Evolutionary conservation across 805 yeast genomes (phyloP).

Genomic region (Diddensiella caesifluorescens): DNA sequence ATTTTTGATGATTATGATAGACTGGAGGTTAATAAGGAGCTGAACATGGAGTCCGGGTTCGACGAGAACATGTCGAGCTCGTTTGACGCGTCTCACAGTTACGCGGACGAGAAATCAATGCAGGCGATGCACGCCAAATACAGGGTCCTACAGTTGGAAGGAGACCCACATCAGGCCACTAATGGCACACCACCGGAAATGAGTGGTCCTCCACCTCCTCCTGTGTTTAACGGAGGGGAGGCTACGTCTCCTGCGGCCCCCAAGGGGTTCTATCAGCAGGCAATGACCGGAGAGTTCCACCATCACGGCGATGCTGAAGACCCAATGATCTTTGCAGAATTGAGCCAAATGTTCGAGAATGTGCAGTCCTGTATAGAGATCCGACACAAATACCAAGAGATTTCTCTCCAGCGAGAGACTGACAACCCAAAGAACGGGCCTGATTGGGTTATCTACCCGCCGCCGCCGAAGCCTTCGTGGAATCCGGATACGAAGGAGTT

Average conservation of each 20-base stretch:
- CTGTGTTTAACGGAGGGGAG: not conserved
- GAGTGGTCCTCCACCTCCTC: slow-evolving; percentile 6
- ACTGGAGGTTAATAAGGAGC: slow-evolving; percentile 8
- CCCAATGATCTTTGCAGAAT: slow-evolving; percentile 32
- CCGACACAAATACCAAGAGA: slow-evolving; percentile 67
- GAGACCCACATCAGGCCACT: slow-evolving; percentile 1
- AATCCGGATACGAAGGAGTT: slow-evolving; percentile 53
- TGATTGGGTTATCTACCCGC: slow-evolving; percentile 81
- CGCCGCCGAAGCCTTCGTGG: slow-evolving; percentile 91
- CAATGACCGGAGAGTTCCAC: slow-evolving; percentile 27
- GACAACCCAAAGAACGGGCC: slow-evolving; percentile 80
- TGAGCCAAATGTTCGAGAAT: slow-evolving; percentile 32
- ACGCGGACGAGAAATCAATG: slow-evolving; percentile 58
- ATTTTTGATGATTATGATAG: slow-evolving; percentile 13
- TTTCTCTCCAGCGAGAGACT: slow-evolving; percentile 65
- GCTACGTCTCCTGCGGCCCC: not conserved
- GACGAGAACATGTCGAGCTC: slow-evolving; percentile 4
- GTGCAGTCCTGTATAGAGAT: slow-evolving; percentile 54
- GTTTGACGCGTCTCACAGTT: slow-evolving; percentile 38
- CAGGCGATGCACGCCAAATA: slow-evolving; percentile 64
- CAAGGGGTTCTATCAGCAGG: slow-evolving; percentile 15
- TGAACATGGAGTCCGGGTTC: slow-evolving; percentile 14
- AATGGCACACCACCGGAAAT: slow-evolving; percentile 7
- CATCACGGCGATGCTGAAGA: slow-evolving; percentile 24
- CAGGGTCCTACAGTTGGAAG: slow-evolving; percentile 37